Percentiles rank a stretch among this genome's conserved stretches.
Evolutionary conservation across 805 yeast genomes (phyloP).

Genomic region (Candida pseudoglaebosa): DNA sequence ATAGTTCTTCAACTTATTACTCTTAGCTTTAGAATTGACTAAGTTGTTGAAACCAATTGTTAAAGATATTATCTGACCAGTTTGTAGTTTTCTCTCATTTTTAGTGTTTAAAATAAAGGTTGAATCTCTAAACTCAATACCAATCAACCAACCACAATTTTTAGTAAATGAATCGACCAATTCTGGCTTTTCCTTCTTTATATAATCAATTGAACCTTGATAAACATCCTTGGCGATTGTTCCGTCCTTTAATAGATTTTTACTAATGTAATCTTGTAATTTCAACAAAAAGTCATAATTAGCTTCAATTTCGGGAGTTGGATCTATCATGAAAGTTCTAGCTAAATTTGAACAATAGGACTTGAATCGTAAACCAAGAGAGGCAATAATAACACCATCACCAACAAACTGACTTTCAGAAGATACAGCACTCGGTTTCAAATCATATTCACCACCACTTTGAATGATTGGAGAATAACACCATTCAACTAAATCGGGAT

Average conservation of each 20-base stretch:
- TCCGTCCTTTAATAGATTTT: constrained; percentile 59
- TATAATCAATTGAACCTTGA: constrained; percentile 53
- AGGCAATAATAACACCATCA: constrained; percentile 73
- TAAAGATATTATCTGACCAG: constrained; percentile 71
- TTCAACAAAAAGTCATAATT: constrained; percentile 74
- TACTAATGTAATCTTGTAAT: constrained; percentile 63
- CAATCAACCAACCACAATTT: constrained; percentile 84
- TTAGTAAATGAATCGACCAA: constrained; percentile 63
- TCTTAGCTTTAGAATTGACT: constrained; percentile 41
- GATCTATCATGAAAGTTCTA: constrained; percentile 87
- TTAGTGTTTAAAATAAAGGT: constrained; percentile 68
- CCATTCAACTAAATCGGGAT: constrained; percentile 81
- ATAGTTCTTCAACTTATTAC: constrained; percentile 54
- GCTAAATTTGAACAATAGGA: constrained; percentile 85
- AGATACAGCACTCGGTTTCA: constrained; percentile 79
- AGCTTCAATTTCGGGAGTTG: constrained; percentile 70
- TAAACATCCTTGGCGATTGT: constrained; percentile 64
- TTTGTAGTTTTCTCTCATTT: constrained; percentile 61
- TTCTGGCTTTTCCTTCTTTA: constrained; percentile 58
- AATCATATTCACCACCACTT: constrained; percentile 81
- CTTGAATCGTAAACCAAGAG: constrained; percentile 82
- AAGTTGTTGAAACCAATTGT: constrained; percentile 74
- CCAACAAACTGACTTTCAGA: constrained; percentile 59
- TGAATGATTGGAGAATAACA: constrained; percentile 88
- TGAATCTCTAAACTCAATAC: constrained; percentile 85